phyloP scores from a whole-genome alignment of 768 basidiomycete genomes.

The Trametes gibbosa region DNA sequence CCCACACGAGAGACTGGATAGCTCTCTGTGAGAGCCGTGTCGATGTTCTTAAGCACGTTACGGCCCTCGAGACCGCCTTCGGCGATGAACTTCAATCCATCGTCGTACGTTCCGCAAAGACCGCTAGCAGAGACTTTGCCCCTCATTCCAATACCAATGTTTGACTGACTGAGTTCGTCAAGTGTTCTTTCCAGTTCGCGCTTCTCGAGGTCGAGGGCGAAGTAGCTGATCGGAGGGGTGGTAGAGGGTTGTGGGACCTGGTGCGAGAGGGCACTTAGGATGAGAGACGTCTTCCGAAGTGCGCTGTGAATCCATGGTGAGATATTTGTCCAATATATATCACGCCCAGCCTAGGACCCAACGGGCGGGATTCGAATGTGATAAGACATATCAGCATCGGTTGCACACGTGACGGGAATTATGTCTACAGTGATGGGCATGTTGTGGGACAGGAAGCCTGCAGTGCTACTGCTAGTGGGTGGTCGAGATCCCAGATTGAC shows the following conservation, averaged over 20 bases:
- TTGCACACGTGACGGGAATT: conserved; percentile 3
- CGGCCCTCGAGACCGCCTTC: conserved; percentile 53
- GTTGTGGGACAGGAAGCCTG: not conserved
- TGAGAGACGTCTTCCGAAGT: conserved; percentile 83
- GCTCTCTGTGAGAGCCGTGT: conserved; percentile 10
- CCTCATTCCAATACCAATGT: conserved; percentile 54
- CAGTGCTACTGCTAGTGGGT: too few species aligned
- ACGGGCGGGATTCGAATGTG: not conserved
- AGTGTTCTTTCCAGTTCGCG: conserved; percentile 83
- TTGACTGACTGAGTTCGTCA: conserved; percentile 57
- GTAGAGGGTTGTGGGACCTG: conserved; percentile 38
- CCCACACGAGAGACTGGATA: conserved; percentile 15
- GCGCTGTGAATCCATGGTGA: conserved; percentile 47
- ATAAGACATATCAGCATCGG: not conserved
- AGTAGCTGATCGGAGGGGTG: conserved; percentile 67
- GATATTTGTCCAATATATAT: not conserved
- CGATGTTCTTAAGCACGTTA: conserved; percentile 14
- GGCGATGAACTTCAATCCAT: conserved; percentile 77
- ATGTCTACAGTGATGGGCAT: not conserved
- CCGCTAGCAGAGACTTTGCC: conserved; percentile 82
- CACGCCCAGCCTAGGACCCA: not conserved
- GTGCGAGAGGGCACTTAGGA: conserved; percentile 69
- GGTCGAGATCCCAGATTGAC: conserved; percentile 15
- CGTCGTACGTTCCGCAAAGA: conserved; percentile 89
- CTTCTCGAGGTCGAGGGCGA: conserved; percentile 91